Percentiles rank a stretch among this genome's conserved stretches.
Conservation (phyloP, 1,284 basidiomycete species). For the Cerioporus squamosus region DNA sequence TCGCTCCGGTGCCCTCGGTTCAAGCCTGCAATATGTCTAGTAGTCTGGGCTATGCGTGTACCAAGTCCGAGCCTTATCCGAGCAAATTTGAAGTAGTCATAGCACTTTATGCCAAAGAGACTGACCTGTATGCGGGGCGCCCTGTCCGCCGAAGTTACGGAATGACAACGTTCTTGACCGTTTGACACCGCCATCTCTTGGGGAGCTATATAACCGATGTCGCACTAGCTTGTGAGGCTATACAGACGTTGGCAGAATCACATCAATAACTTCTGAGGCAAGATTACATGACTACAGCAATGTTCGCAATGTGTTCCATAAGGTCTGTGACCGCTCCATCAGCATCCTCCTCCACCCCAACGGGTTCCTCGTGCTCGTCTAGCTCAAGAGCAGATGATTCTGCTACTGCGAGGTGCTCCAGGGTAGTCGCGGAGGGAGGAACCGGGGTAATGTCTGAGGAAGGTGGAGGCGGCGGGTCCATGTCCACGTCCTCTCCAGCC, state of each 20-base stretch:
- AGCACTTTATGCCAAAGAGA: too few relatives aligned
- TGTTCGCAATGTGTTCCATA: neutral
- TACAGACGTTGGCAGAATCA: neutral
- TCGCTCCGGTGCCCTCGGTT: too few relatives aligned
- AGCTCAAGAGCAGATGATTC: neutral
- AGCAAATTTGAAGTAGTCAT: too few relatives aligned
- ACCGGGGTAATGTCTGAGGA: neutral
- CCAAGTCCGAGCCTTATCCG: too few relatives aligned
- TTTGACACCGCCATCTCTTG: too few relatives aligned
- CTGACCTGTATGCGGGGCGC: too few relatives aligned
- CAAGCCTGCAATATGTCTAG: too few relatives aligned
- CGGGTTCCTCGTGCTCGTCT: neutral
- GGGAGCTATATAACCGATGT: neutral
- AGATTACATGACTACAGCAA: neutral
- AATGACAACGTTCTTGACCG: too few relatives aligned
- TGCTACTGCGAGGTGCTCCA: neutral
- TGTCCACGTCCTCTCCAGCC: neutral
- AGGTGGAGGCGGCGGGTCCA: neutral
- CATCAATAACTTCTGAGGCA: neutral
- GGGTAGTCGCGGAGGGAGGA: neutral
- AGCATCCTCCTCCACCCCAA: neutral
- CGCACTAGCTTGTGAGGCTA: neutral
- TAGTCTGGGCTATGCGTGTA: too few relatives aligned
- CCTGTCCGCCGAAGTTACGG: too few relatives aligned
- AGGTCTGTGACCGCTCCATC: neutral